phyloP scores from a whole-genome alignment of 305 asterid genomes.

The Solanum hybrid region DNA sequence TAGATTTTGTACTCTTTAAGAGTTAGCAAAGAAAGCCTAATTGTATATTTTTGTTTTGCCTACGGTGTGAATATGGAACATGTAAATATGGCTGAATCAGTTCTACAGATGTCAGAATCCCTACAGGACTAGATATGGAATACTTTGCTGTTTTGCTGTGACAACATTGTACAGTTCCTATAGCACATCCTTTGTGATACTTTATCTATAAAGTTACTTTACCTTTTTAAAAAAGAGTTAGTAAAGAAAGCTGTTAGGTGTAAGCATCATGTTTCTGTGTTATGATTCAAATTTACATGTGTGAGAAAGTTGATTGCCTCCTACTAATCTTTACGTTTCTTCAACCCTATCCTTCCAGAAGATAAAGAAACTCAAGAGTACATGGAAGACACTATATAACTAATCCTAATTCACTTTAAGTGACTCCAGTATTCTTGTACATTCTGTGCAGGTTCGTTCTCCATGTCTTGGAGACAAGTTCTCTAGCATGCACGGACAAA shows the following conservation, averaged over 20 bases:
- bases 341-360: neutral
- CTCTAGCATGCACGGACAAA: slow-evolving; percentile 98
- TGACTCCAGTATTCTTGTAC: neutral
- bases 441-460: slow-evolving; percentile 63
- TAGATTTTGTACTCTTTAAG: neutral
- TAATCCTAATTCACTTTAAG: neutral
- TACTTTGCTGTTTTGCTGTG: neutral
- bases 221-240: neutral
- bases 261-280: neutral
- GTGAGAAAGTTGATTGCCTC: neutral
- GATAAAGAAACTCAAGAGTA: neutral
- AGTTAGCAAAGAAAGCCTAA: neutral
- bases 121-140: neutral
- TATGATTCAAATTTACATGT: neutral
- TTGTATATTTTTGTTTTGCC: neutral
- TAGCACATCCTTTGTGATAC: neutral
- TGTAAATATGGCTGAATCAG: neutral
- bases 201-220: neutral
- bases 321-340: neutral
- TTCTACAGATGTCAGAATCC: neutral
- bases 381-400: neutral
- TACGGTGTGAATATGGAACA: neutral
- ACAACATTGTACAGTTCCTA: neutral
- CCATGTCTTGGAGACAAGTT: slow-evolving; percentile 95
- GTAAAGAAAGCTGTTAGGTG: neutral